Percentiles rank a stretch among this genome's conserved stretches.
phyloP scores from a whole-genome alignment of 805 yeast species.

The Wickerhamiella siamensis region DNA sequence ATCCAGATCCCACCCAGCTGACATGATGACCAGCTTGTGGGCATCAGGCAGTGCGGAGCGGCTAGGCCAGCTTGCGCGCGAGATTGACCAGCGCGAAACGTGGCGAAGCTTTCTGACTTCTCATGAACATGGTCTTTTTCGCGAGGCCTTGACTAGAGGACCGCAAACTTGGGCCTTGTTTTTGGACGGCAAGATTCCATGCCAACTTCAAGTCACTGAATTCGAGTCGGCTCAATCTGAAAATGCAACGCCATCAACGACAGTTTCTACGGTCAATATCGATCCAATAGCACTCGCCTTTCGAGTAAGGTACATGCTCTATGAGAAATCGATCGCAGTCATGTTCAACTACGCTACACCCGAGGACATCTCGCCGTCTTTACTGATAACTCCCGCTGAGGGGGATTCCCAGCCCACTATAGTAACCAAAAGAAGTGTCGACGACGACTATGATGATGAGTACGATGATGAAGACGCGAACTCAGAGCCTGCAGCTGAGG shows the following conservation, averaged over 20 bases:
- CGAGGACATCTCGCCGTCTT: not conserved
- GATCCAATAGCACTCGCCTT: constrained; percentile 26
- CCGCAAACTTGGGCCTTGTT: constrained; percentile 24
- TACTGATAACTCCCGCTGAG: not conserved
- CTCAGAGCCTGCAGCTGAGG: constrained; percentile 21
- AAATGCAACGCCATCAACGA: constrained; percentile 1
- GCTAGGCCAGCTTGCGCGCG: constrained; percentile 10
- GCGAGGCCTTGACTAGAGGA: constrained; percentile 21
- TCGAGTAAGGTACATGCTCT: constrained; percentile 29
- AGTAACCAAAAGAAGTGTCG: constrained; percentile 22
- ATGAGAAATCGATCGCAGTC: constrained; percentile 18
- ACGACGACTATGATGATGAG: constrained; percentile 30
- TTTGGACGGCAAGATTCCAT: constrained; percentile 20
- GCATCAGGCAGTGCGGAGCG: constrained; percentile 7
- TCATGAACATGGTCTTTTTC: constrained; percentile 27
- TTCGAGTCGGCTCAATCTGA: constrained; percentile 5
- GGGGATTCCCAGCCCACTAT: not conserved
- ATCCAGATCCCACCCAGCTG: not conserved
- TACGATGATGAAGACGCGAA: constrained; percentile 19
- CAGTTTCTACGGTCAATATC: constrained; percentile 10
- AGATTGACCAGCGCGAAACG: constrained; percentile 10
- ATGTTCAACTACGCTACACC: constrained; percentile 2
- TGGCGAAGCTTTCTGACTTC: constrained; percentile 24
- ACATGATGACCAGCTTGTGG: constrained; percentile 3
- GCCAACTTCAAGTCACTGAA: constrained; percentile 15